phyloP scores from a whole-genome alignment of 2,329 filamentous ascomycete genomes.

The Biscogniauxia marginata region DNA sequence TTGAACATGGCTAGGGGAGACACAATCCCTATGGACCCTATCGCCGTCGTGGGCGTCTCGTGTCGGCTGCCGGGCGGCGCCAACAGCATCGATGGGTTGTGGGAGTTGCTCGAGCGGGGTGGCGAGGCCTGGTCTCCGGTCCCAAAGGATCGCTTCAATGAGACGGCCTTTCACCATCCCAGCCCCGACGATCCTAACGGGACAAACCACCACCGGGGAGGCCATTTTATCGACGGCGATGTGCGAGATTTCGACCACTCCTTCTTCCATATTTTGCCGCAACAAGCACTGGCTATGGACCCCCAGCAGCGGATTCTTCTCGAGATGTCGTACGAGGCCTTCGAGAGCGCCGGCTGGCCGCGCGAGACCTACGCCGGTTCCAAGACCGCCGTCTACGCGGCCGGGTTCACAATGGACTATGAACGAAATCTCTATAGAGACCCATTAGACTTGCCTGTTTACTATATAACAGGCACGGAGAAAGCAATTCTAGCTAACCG shows the following conservation, averaged over 20 bases:
- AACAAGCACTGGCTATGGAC: conserved; percentile 9
- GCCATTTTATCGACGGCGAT: conserved; percentile 12
- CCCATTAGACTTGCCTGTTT: conserved; percentile 13
- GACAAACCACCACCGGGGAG: conserved; percentile 11
- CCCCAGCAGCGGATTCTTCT: conserved; percentile 14
- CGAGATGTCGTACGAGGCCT: conserved; percentile 12
- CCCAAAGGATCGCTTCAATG: conserved; percentile 9
- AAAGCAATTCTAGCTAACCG: conserved; percentile 25
- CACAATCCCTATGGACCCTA: neutral
- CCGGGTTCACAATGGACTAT: conserved; percentile 11
- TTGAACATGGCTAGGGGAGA: neutral
- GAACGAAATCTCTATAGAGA: conserved; percentile 16
- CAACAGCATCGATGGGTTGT: conserved; percentile 8
- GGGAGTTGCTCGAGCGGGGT: conserved; percentile 7
- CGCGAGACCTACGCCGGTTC: conserved; percentile 2
- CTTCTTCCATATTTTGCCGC: conserved; percentile 13
- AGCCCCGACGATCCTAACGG: conserved; percentile 7
- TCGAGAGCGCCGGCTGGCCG: conserved; percentile 11
- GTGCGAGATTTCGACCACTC: conserved; percentile 11
- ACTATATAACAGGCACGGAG: conserved; percentile 15
- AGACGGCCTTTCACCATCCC: conserved; percentile 12
- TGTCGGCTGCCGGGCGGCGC: conserved; percentile 12
- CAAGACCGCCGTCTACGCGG: conserved; percentile 8
- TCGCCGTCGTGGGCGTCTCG: conserved; percentile 13
- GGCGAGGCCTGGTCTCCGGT: conserved; percentile 9